phyloP scores from a whole-genome alignment of 1,284 basidiomycete genomes.

The Coniferiporia weirii region DNA sequence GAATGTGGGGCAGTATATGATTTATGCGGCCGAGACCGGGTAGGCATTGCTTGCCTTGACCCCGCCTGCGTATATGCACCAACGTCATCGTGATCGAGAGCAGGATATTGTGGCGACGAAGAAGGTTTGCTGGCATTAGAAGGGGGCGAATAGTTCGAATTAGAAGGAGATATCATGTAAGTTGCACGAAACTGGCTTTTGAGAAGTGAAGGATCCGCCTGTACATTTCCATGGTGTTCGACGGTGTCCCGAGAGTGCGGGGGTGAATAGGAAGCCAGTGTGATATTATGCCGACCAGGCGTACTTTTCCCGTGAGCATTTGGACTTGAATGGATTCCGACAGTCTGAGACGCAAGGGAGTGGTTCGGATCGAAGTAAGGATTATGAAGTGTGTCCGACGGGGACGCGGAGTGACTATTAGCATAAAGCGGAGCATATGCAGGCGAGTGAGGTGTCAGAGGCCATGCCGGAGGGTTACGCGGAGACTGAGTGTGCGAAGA shows the following conservation, averaged over 20 bases:
- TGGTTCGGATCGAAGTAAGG: slow-evolving; percentile 16
- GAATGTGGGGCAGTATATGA: not conserved
- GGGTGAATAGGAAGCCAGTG: not conserved
- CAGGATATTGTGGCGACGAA: not conserved
- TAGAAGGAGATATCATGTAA: slow-evolving; percentile 6
- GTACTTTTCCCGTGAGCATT: not conserved
- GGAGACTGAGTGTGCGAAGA: not conserved
- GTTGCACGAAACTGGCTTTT: slow-evolving; percentile 13
- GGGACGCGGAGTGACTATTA: slow-evolving; percentile 4
- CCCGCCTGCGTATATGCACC: not conserved
- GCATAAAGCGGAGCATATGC: slow-evolving; percentile 5
- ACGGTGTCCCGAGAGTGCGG: not conserved
- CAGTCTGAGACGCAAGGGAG: not conserved
- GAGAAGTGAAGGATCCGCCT: slow-evolving; percentile 13
- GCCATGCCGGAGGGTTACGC: not conserved
- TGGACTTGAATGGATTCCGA: not conserved
- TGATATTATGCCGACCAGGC: not conserved
- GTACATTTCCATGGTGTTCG: not conserved
- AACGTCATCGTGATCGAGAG: not conserved
- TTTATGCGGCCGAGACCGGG: not conserved
- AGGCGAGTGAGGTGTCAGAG: not conserved
- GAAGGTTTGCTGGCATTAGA: slow-evolving; percentile 7
- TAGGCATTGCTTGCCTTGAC: not conserved
- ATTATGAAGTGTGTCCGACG: slow-evolving; percentile 9
- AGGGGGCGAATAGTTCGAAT: slow-evolving; percentile 9